Conservation (phyloP, 2,329 filamentous ascomycete genomes). For the Diplodia scrobiculata region DNA sequence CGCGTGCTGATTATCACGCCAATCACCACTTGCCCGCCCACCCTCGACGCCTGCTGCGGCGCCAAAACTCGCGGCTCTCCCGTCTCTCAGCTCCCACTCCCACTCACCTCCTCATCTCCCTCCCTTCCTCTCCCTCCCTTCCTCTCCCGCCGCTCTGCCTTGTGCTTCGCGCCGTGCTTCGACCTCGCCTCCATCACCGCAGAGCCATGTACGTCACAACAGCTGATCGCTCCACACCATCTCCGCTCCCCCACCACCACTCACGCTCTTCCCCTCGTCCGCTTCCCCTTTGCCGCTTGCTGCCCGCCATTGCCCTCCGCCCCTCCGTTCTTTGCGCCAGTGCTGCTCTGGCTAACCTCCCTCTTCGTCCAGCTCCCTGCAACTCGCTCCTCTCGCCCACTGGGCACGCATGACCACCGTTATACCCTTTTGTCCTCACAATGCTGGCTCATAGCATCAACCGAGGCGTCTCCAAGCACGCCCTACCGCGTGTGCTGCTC, state of each 20-base stretch:
- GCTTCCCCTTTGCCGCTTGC: background rate
- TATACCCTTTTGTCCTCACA: background rate
- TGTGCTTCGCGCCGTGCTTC: background rate
- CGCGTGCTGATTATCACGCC: conserved; percentile 24
- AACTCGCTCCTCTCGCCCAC: conserved; percentile 1
- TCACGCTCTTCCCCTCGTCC: conserved; percentile 7
- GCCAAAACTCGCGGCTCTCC: conserved; percentile 8
- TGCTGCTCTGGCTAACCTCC: background rate
- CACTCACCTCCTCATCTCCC: background rate
- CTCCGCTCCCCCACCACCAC: background rate
- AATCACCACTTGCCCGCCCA: background rate
- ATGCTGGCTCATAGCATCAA: conserved; percentile 27
- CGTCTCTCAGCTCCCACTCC: conserved; percentile 2
- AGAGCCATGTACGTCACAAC: conserved; percentile 16
- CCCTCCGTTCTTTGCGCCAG: background rate
- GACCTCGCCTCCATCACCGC: background rate
- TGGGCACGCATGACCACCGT: conserved; percentile 10
- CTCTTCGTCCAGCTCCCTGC: background rate
- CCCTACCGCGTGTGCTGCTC: background rate
- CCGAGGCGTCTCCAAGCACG: conserved; percentile 12
- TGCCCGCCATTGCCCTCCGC: background rate
- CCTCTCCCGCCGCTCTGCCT: conserved; percentile 1
- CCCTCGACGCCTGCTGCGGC: background rate
- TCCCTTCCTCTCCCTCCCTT: background rate
- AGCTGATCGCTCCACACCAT: background rate